A percentile compares a stretch with the other conserved stretches of the same genome.
These are phyloP conservation scores for Alternaria metachromatica DNA, from an alignment of 2,329 filamentous ascomycete genomes.

Conservation along the genomic window DNA sequence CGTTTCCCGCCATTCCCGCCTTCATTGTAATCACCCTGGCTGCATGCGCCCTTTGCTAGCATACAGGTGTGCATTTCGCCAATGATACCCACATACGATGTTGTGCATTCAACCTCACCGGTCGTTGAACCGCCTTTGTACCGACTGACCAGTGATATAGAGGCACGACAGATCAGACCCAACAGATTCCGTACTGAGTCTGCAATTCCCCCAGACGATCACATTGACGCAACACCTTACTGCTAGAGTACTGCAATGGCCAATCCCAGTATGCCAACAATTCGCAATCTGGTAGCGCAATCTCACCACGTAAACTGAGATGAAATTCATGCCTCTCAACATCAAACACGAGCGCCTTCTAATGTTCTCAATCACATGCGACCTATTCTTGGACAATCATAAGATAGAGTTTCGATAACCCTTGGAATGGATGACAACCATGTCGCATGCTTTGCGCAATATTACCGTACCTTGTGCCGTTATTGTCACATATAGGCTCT, in stretches of 20 bases:
- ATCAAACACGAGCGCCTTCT: conserved; percentile 8
- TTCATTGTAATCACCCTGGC: conserved; percentile 23
- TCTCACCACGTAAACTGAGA: background rate
- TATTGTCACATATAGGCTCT: conserved; percentile 35
- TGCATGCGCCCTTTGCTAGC: conserved; percentile 25
- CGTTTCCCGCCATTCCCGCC: conserved; percentile 37
- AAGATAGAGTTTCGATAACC: conserved; percentile 10
- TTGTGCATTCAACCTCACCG: conserved; percentile 4
- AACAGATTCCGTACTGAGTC: conserved; percentile 26
- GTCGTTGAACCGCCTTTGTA: conserved; percentile 12
- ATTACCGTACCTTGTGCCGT: conserved; percentile 18
- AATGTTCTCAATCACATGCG: background rate
- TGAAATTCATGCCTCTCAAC: conserved; percentile 4
- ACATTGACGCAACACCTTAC: conserved; percentile 12
- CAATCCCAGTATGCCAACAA: conserved; percentile 21
- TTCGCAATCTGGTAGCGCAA: conserved; percentile 24
- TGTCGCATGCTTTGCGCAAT: conserved; percentile 17
- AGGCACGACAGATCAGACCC: conserved; percentile 14
- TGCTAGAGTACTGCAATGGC: conserved; percentile 17
- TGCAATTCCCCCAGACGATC: conserved; percentile 27
- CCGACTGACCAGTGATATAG: conserved; percentile 1
- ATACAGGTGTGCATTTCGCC: conserved; percentile 8
- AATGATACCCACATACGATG: background rate
- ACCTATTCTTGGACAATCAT: conserved; percentile 33
- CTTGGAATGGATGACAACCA: conserved; percentile 5